Conservation (phyloP, 2,329 filamentous ascomycete genomes). For the Mycosphaerelloides madeirae region DNA sequence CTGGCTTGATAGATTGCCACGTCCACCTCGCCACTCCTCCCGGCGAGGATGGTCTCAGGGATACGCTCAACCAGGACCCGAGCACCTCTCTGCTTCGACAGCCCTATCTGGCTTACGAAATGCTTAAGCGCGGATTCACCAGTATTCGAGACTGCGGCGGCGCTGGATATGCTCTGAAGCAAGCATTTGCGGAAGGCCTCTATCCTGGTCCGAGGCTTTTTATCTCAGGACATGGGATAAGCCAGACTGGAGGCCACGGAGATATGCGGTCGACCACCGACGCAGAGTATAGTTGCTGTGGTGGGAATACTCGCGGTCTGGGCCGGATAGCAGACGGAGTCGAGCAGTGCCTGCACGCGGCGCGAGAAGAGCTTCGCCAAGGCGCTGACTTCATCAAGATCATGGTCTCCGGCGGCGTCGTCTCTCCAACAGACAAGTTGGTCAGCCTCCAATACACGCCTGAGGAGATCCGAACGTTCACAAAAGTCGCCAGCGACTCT, state of each 20-base stretch:
- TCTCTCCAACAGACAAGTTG: constrained; percentile 52
- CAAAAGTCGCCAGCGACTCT: constrained; percentile 45
- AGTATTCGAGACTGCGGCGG: constrained; percentile 56
- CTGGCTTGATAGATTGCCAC: constrained; percentile 51
- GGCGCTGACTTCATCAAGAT: constrained; percentile 61
- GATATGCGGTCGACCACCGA: constrained; percentile 48
- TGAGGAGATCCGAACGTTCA: constrained; percentile 53
- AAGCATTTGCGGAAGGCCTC: constrained; percentile 54
- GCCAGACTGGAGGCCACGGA: constrained; percentile 56
- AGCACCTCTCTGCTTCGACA: constrained; percentile 42
- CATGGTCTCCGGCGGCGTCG: constrained; percentile 56
- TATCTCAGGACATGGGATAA: constrained; percentile 51
- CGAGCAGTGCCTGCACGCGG: constrained; percentile 49
- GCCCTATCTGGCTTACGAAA: constrained; percentile 46
- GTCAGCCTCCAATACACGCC: constrained; percentile 54
- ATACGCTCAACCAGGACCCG: constrained; percentile 34
- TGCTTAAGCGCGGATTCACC: constrained; percentile 56
- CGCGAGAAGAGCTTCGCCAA: constrained; percentile 51
- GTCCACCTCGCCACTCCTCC: constrained; percentile 47
- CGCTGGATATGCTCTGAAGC: constrained; percentile 50
- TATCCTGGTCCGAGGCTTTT: constrained; percentile 54
- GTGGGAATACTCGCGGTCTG: constrained; percentile 38
- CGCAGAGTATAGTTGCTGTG: constrained; percentile 45
- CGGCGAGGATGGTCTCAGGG: constrained; percentile 36
- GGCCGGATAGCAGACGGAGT: constrained; percentile 52